Conservation (phyloP, 495 filamentous ascomycete genomes). For the Cercophora newfieldiana region DNA sequence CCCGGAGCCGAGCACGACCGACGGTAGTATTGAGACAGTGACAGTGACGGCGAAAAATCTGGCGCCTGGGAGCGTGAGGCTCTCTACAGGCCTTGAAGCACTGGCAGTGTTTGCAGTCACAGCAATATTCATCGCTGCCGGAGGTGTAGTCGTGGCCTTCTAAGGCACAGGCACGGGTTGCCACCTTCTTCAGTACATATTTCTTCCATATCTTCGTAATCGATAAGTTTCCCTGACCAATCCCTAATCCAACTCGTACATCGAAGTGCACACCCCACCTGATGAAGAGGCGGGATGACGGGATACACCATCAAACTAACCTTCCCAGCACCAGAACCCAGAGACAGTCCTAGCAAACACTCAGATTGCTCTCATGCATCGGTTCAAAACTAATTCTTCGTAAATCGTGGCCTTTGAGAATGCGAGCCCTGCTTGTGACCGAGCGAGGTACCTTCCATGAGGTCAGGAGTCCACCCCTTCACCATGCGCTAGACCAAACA, state of each 20-base stretch:
- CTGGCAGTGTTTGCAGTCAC: constrained; percentile 6
- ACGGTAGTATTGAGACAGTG: constrained; percentile 6
- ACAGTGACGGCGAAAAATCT: constrained; percentile 11
- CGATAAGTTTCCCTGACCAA: not conserved
- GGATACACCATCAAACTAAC: too few species aligned
- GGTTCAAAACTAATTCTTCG: too few species aligned
- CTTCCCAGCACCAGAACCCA: too few species aligned
- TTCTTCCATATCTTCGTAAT: too few species aligned
- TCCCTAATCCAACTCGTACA: not conserved
- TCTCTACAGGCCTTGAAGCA: constrained; percentile 3
- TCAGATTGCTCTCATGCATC: too few species aligned
- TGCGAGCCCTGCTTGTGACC: too few species aligned
- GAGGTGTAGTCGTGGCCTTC: not conserved
- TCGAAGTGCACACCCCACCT: not conserved
- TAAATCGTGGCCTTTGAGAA: too few species aligned
- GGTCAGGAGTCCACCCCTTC: too few species aligned
- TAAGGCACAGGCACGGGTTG: not conserved
- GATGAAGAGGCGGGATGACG: too few species aligned
- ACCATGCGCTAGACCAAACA: too few species aligned
- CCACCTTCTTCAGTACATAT: constrained; percentile 5
- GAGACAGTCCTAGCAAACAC: too few species aligned
- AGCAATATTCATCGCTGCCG: not conserved
- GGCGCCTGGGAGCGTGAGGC: not conserved
- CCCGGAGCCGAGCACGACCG: constrained; percentile 14
- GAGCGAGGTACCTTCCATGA: too few species aligned